phyloP scores from a whole-genome alignment of 345 rosid genomes.

The Rubroshorea leprosula region DNA sequence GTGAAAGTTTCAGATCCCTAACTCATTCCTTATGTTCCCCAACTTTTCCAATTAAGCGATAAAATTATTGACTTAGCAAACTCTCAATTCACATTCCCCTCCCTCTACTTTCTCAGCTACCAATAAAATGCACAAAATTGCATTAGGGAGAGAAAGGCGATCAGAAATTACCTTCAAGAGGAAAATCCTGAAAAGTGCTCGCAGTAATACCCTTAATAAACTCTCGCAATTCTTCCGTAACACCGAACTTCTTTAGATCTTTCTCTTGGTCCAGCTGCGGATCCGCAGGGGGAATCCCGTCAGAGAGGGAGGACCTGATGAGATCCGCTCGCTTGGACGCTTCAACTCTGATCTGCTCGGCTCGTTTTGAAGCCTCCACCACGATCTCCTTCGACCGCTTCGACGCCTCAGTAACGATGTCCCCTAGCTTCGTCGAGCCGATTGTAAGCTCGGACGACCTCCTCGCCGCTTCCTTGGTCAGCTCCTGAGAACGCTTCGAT shows the following conservation, averaged over 20 bases:
- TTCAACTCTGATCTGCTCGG: constrained; percentile 42
- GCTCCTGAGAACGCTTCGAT: constrained; percentile 1
- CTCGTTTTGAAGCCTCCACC: constrained; percentile 50
- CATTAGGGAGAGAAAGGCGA: neutral
- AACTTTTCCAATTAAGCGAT: neutral
- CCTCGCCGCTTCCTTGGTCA: constrained; percentile 4
- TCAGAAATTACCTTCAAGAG: constrained; percentile 39
- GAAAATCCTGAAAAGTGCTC: constrained; percentile 53
- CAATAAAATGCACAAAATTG: no score
- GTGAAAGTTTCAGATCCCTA: neutral
- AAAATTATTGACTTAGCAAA: neutral
- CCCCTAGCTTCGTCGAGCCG: constrained; percentile 29
- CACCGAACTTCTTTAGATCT: constrained; percentile 43
- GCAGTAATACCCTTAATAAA: constrained; percentile 44
- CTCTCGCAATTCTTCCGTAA: constrained; percentile 52
- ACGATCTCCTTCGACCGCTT: constrained; percentile 48
- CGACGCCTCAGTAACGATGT: constrained; percentile 38
- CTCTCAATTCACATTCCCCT: no score
- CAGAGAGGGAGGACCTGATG: constrained; percentile 41
- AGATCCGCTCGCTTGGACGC: constrained; percentile 47
- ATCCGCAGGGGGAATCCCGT: constrained; percentile 23
- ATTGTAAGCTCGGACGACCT: neutral
- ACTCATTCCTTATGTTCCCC: neutral
- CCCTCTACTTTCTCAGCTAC: no score
- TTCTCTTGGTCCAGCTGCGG: constrained; percentile 16